phyloP scores from a whole-genome alignment of 495 filamentous ascomycete species.

The Podospora appendiculata region DNA sequence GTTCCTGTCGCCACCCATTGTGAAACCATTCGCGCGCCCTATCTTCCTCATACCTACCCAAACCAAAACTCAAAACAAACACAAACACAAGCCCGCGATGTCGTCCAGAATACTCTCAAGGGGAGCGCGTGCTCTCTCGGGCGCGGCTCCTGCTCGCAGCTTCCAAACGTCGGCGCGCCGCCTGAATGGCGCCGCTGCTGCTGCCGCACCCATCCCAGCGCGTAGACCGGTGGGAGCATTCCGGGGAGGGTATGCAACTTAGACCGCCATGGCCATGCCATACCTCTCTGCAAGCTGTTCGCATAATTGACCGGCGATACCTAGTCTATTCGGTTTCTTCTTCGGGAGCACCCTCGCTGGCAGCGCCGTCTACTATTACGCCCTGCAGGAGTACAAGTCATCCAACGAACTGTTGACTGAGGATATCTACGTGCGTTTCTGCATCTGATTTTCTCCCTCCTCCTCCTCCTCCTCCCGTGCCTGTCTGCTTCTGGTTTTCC shows the following conservation, averaged over 20 bases:
- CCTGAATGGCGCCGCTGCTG: slow-evolving; percentile 24
- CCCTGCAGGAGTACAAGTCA: slow-evolving; percentile 84
- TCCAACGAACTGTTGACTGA: slow-evolving; percentile 91
- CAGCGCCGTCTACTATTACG: slow-evolving; percentile 79
- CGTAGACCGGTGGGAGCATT: slow-evolving; percentile 86
- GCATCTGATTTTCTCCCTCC: slow-evolving; percentile 32
- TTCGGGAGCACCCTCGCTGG: slow-evolving; percentile 75
- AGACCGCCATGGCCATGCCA: background rate
- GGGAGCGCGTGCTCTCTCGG: slow-evolving; percentile 24
- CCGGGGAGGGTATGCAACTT: slow-evolving; percentile 70
- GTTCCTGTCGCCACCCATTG: background rate
- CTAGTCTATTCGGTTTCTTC: slow-evolving; percentile 88
- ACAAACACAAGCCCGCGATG: slow-evolving; percentile 22
- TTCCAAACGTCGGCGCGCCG: slow-evolving; percentile 42
- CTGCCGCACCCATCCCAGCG: slow-evolving; percentile 46
- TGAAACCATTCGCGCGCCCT: background rate
- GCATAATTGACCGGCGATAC: background rate
- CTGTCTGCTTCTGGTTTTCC: background rate
- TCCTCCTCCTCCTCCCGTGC: background rate
- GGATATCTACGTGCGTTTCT: slow-evolving; percentile 83
- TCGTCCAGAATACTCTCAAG: slow-evolving; percentile 37
- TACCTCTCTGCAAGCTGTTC: background rate
- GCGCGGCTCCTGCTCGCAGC: slow-evolving; percentile 18
- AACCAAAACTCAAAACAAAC: too few relatives aligned
- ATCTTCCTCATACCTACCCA: background rate